Base-by-base conservation (phyloP, 1,139 yeast genomes). In the Blastobotrys apis region DNA sequence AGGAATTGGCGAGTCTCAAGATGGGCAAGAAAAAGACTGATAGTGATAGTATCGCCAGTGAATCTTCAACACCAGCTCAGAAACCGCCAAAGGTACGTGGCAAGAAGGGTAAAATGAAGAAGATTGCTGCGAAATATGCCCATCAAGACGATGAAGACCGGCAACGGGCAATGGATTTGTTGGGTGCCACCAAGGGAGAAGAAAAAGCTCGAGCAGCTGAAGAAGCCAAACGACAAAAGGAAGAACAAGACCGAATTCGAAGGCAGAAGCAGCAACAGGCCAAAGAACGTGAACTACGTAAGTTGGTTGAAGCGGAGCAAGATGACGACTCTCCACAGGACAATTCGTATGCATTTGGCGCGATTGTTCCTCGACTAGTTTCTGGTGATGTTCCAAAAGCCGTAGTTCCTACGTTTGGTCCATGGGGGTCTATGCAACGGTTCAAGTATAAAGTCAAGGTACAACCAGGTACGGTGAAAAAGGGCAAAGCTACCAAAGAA, bases 61-160 rank as follows among this genome's bases (percentile, higher is more conserved):
- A 17, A 5, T 19, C 25, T 5, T 47, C 45, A 13, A 41, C 44
- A 23, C 12, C 53, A 4, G 40, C 34, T 13, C 57, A 53, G 45
- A 51, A 55, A 46, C 53, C 54, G 10, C 51, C 56, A 33, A 73
- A 69, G 36, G 80, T 82, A 1, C 78, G 97, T 58, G 97, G 97
- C 39, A 87, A 84, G 64, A 85, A 82, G 60, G 81, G 84, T 19
- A 88, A 88, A 59, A 60, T 84, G 63, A 87, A 86, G 69, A 90
- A 86, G 62, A 84, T 85, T 45, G 83, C 84, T 23, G 72, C 77
- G 43, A 90, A 88, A 59, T 92, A 92, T 59, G 88, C 81, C 1
- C 88, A 83, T 50, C 97, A 90, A 47, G 97, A 90, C 59, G 97
- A 87, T 45, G 94, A 86, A 46, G 97, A 92, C 57, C 75, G 88